Evolutionary conservation across 2,329 filamentous ascomycete species (phyloP), one percentile per base, ranked within the genome.

Genomic region (Paecilomyces sp.): DNA sequence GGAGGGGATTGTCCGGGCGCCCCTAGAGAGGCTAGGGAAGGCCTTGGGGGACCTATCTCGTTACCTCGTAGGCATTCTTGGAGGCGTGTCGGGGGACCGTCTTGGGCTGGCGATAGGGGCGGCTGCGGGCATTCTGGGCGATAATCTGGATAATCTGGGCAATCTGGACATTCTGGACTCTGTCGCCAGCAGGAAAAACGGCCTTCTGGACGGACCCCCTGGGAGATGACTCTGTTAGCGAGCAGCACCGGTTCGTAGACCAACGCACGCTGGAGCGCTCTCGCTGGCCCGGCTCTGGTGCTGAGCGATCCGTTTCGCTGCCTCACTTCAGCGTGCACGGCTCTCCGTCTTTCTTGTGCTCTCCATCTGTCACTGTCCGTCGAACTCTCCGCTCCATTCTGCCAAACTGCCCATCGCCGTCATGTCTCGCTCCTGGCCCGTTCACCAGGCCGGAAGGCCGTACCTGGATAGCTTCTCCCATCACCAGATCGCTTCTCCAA

Each of bases 261-360:
- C 41, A 47, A 47, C 41, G 41, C 41, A 47, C 41, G n/a, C 15
- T 47, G 15, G n/a, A 13, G 51, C 51, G 22, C 30, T 61, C 59
- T 59, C 58, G 63, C 57, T 68, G 67, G 67, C 57, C 62, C 70
- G 68, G 70, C 62, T 59, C 51, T 56, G 9, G 18, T 41, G 63
- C 62, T 58, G 62, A 58, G 60, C 60, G 60, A 71, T 74, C 72
- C 72, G 72, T 70, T 72, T 74, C 69, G 72, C 69, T 69, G 72
- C 72, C 69, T 74, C 72, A 74, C 68, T 74, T 72, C 71, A 47
- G 47, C 31, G 31, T 54, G 62, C 61, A 62, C 51, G 51, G 54
- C 51, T 61, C 58, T 61, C 57, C 55, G 54, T 57, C n/a, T 33
- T 15, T 28, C 31, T 52, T 54, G 24, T 50, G 47, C 30, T 51